Evolutionary conservation across 805 yeast species (phyloP), one percentile per base, ranked within the genome.

Genomic region (Blastobotrys parvus): DNA sequence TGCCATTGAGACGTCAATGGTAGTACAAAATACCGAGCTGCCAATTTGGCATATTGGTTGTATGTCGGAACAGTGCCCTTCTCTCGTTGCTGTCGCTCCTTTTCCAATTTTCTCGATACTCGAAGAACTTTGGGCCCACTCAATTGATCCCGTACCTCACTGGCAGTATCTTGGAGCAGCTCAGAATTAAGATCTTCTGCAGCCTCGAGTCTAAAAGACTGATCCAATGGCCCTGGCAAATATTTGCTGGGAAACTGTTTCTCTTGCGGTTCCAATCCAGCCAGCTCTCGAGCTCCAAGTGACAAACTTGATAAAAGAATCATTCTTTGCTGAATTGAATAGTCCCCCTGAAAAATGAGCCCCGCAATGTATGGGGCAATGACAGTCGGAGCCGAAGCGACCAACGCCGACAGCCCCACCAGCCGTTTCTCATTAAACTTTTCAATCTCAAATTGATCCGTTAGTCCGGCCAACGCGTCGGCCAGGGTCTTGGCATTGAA

Each of bases 251-350:
- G 61, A 39, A 70, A 69, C 8, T 47, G 40, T 19, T 47, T 63
- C 3, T 72, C 68, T 25, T 11, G 7, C 11, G 29, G 29, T 3
- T 71, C 68, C 23, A 68, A 59, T 0, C 88, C 90, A 35, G 82
- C 66, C 7, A 88, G 65, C 49, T 83, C 87, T 46, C 95, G 62
- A 0, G 88, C 86, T 2, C 84, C 75, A 19, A 88, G 62, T 0
- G 89, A 80, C 10, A 86, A 56, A 0, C 84, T 65, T 3, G 89
- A 75, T 16, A 92, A 60, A 6, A 89, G 67, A 22, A 75, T 63
- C 63, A 89, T 68, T 38, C 97, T 62, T 46, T 81, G 89, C 47
- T 83, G 92, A 16, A 92, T 59, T 0, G 95, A 86, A 48, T 82
- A 77, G 55, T 90, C 98, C 0, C 89, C 88, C 0, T 72, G 68